These are phyloP conservation scores for Pleomassaria siparia DNA, from an alignment of 2,329 filamentous ascomycete species.

Conservation along the genomic window DNA sequence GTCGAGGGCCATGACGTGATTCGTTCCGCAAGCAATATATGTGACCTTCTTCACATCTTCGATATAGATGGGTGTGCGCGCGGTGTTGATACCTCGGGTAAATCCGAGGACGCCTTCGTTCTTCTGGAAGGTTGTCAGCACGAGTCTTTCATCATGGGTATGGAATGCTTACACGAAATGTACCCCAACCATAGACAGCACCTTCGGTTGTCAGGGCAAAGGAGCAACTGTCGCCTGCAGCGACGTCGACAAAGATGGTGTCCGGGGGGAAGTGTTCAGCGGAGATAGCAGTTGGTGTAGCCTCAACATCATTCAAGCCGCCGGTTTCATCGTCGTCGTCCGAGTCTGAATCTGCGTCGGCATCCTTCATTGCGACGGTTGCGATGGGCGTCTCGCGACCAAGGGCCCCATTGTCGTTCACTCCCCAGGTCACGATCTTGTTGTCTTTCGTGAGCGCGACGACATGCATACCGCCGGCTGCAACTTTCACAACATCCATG, in stretches of 20 bases:
- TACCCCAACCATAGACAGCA: conserved; percentile 80
- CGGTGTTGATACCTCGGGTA: conserved; percentile 47
- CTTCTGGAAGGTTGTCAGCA: conserved; percentile 47
- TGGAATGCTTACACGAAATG: conserved; percentile 63
- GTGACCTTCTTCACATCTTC: conserved; percentile 67
- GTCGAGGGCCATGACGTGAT: conserved; percentile 71
- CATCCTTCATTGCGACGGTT: conserved; percentile 61
- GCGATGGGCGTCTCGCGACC: conserved; percentile 70
- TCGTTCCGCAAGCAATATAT: conserved; percentile 65
- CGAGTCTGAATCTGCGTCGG: conserved; percentile 50
- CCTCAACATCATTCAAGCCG: conserved; percentile 71
- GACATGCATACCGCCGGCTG: conserved; percentile 81
- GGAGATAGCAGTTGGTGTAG: conserved; percentile 63
- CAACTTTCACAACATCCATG: conserved; percentile 71
- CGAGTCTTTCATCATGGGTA: neutral
- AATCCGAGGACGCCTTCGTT: conserved; percentile 69
- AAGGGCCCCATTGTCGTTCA: conserved; percentile 81
- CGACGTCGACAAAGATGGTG: conserved; percentile 67
- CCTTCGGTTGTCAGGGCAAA: conserved; percentile 77
- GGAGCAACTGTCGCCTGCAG: conserved; percentile 72
- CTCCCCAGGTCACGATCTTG: conserved; percentile 82
- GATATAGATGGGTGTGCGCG: conserved; percentile 55
- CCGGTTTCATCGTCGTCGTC: conserved; percentile 59
- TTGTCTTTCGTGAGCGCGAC: conserved; percentile 77
- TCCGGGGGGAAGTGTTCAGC: conserved; percentile 59